A percentile compares a stretch with the other conserved stretches of the same genome.
These are phyloP conservation scores for Botrytis medusae DNA, from an alignment of 2,329 filamentous ascomycete species.

Conservation along the genomic window DNA sequence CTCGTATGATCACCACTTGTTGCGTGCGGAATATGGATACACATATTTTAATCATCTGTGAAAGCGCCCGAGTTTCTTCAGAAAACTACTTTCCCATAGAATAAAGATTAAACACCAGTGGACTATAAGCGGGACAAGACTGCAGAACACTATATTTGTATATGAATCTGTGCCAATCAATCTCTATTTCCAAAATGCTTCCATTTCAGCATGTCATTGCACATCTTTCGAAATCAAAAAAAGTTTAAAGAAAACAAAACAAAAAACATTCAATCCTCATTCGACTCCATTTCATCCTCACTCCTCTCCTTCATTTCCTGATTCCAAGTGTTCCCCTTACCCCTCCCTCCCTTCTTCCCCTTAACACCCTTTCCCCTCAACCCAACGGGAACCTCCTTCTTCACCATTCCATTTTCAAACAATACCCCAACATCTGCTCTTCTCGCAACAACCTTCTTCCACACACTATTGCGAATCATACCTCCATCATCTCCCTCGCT, in stretches of 20 bases:
- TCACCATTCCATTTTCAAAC: slow-evolving; percentile 46
- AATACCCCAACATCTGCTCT: slow-evolving; percentile 46
- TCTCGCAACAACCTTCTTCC: slow-evolving; percentile 46
- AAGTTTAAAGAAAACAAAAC: no score
- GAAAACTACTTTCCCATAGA: not conserved
- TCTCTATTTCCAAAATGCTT: not conserved
- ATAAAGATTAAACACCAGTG: not conserved
- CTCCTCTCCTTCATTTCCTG: slow-evolving; percentile 38
- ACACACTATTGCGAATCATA: slow-evolving; percentile 41
- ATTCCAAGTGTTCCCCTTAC: slow-evolving; percentile 42
- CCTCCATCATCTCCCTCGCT: slow-evolving; percentile 38
- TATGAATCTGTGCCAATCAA: not conserved
- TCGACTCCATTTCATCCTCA: slow-evolving; percentile 33
- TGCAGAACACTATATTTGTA: not conserved
- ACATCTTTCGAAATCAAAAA: no score
- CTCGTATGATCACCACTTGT: not conserved
- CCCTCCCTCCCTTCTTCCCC: slow-evolving; percentile 40
- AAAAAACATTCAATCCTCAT: not conserved
- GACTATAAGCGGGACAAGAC: not conserved
- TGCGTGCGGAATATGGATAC: no score
- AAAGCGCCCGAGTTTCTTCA: no score
- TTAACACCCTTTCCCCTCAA: slow-evolving; percentile 46
- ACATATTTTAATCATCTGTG: no score
- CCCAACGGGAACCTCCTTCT: slow-evolving; percentile 46
- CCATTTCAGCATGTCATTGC: not conserved